These are phyloP conservation scores for Beauveria bassiana DNA, from an alignment of 2,329 filamentous ascomycete genomes.

Conservation along the genomic window DNA sequence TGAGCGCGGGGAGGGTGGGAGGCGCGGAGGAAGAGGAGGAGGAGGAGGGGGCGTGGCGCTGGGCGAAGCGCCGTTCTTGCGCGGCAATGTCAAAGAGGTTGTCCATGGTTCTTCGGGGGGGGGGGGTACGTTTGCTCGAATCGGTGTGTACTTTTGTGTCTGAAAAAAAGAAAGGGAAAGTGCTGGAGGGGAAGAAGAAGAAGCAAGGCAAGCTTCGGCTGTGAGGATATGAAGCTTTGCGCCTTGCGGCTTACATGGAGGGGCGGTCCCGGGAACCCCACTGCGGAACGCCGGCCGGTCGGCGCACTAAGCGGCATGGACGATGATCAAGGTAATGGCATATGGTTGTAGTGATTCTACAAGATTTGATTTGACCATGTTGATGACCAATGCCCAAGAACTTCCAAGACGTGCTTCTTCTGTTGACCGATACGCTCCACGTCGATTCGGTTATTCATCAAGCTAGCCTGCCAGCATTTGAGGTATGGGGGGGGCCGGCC, in stretches of 20 bases:
- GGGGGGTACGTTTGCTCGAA: too few species aligned
- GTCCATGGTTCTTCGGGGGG: neutral
- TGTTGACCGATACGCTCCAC: too few species aligned
- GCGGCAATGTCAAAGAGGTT: neutral
- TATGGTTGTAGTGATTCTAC: too few species aligned
- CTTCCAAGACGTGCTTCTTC: too few species aligned
- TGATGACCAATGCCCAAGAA: too few species aligned
- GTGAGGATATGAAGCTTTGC: neutral
- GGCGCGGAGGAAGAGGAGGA: conserved; percentile 11
- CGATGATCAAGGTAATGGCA: too few species aligned
- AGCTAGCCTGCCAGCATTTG: too few species aligned
- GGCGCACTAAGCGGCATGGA: neutral
- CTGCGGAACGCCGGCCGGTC: neutral
- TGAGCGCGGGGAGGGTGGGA: conserved; percentile 31
- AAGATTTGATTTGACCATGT: too few species aligned
- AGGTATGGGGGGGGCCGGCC: too few species aligned
- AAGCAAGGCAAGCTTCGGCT: neutral
- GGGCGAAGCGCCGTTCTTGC: conserved; percentile 16
- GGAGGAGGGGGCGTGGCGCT: conserved; percentile 15
- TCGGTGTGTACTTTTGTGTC: neutral
- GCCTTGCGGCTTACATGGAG: conserved; percentile 7
- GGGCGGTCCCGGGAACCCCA: neutral
- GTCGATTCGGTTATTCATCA: too few species aligned
- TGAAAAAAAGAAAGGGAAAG: neutral
- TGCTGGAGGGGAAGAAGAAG: neutral